Percentiles rank a stretch among this genome's conserved stretches.
Evolutionary conservation across 495 filamentous ascomycete genomes (phyloP).

Genomic region (Lasiosphaeriaceae sp.): DNA sequence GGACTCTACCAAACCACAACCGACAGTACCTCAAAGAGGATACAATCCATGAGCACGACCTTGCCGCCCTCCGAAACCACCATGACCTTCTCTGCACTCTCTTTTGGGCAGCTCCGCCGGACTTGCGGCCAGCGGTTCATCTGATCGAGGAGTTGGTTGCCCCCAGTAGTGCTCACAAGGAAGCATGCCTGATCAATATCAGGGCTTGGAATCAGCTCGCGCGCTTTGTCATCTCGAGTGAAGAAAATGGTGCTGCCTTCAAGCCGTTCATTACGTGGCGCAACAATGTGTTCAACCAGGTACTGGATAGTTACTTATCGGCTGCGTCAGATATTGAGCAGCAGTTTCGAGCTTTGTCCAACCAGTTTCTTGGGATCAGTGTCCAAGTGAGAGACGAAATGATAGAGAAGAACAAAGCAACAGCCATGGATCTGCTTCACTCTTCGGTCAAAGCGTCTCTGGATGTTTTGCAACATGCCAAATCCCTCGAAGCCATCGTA

Average conservation of each 20-base stretch:
- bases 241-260: constrained; percentile 49
- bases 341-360: constrained; percentile 40
- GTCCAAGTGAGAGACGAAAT: constrained; percentile 37
- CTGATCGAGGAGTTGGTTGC: constrained; percentile 76
- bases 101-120: constrained; percentile 76
- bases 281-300: constrained; percentile 46
- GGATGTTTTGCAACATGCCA: constrained; percentile 35
- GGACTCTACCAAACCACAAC: constrained; percentile 84
- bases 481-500: constrained; percentile 31
- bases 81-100: constrained; percentile 88
- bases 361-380: constrained; percentile 34
- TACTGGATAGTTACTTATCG: constrained; percentile 46
- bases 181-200: constrained; percentile 80
- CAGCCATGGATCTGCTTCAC: constrained; percentile 42
- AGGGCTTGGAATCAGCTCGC: constrained; percentile 77
- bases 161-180: constrained; percentile 72
- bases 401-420: constrained; percentile 40
- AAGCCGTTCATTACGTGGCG: constrained; percentile 68
- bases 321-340: constrained; percentile 47
- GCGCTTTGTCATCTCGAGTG: constrained; percentile 64
- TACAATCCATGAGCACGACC: constrained; percentile 63
- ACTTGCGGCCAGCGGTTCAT: constrained; percentile 63
- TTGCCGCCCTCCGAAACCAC: constrained; percentile 88
- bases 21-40: constrained; percentile 83
- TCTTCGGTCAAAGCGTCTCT: constrained; percentile 37